Base-by-base conservation (phyloP, 768 basidiomycete species). In the Mycena latifolia region DNA sequence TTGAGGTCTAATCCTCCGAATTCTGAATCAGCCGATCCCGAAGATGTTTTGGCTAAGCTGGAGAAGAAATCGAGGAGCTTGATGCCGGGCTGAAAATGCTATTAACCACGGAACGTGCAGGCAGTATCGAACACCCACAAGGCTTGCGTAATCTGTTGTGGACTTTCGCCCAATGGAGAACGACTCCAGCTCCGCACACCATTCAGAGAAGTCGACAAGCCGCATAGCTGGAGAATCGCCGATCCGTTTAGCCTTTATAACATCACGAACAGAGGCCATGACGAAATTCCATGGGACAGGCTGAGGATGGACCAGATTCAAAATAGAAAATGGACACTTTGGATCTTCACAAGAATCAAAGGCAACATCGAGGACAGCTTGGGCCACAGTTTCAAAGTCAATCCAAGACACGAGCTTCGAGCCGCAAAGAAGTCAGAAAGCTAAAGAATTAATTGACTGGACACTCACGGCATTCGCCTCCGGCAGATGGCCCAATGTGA, bases 31-130 rank as follows among this genome's bases (percentile, higher is more conserved):
- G 14, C 76, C 22, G 61, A 54, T 18, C 47, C 22, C 3, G 43
- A 6, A 3, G 55, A 27, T 28, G 28, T 15, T 14, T 10, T 69
- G 41, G 22, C 37, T 25, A 20, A 54, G 2, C 18, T 55, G 62
- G 65, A 33, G 71, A 79, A 79, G 67, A 79, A 80, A n/a, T 77
- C 72, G 2, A 80, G 65, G 14, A 82, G 75, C 55, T 79, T 80
- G 27, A 78, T 63, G 9, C 77, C 79, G 41, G 79, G 80, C 80
- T 80, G 46, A 11, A 25, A 8, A 25, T 22, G 46, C 20, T 24
- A 45, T 51, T 8, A 33, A 8, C 35, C 18, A n/a, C n/a, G n/a
- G 2, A 37, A 18, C 25, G 39, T 2, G 28, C 18, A 29, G 33
- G 37, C n/a, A 15, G 10, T n/a, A 46, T 22, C 37, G 15, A 18